Evolutionary conservation across 805 yeast species (phyloP), one percentile per base, ranked within the genome.

Genomic region (Candida ficus): DNA sequence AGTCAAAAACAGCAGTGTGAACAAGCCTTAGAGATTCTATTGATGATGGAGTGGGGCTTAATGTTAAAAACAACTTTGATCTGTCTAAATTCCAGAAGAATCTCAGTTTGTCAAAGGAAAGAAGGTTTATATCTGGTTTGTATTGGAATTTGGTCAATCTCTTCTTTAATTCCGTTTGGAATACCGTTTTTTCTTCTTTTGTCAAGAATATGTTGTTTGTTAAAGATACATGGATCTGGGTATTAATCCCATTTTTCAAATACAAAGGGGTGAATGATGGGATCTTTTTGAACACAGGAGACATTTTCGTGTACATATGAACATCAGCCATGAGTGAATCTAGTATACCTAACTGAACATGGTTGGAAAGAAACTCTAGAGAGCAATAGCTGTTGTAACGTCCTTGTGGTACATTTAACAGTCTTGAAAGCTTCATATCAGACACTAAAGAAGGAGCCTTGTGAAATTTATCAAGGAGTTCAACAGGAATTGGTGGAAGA

Each of bases 161-260:
- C 4, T 18, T 5, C 12, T 13, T 27, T 12, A 40, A 14, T 10
- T 19, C 19, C 2, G 5, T 6, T 10, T 36, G 22, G 9, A 43
- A 37, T 2, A 7, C 2, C 5, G 19, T 13, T 10, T 38, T 41
- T 4, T 21, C n/a, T 5, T 28, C 27, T 25, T 29, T 41, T 4
- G 33, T 33, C 5, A 41, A 21, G 4, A 19, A 31, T 1, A 39
- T 18, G 20, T 36, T 44, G 5, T 12, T 26, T 11, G 45, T 42
- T 13, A 48, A 27, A 12, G 54, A 49, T 5, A 48, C 46, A 30
- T 53, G 57, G 6, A 52, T 14, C 13, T 20, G 37, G 7, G 39
- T 41, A 7, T 19, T n/a, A 3, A 47, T 37, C 3, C 37, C 28
- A 2, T 38, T 29, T 11, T 33, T 30, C 2, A 49, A 39, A 6